phyloP scores from a whole-genome alignment of 345 rosid genomes.

The Sisymbrium altissimum region DNA sequence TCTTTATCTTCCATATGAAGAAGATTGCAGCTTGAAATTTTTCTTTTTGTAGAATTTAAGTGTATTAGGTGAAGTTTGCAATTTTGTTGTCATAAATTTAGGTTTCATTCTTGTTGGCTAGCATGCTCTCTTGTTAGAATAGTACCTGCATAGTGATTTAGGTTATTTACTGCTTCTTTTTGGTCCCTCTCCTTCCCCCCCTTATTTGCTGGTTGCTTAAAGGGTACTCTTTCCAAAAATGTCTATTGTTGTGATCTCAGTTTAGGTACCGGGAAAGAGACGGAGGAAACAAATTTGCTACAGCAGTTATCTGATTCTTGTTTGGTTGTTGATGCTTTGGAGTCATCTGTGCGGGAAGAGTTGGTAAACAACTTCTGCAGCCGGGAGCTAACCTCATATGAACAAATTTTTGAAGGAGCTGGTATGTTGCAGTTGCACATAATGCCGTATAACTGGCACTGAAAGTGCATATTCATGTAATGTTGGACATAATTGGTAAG shows the following conservation, averaged over 20 bases:
- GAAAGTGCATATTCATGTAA: not conserved
- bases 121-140: not conserved
- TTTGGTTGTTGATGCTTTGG: conserved; percentile 95
- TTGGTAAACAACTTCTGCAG: conserved; percentile 96
- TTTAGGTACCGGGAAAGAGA: conserved; percentile 97
- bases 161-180: conserved; percentile 1
- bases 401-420: conserved; percentile 99
- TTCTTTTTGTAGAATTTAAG: not conserved
- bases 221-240: not conserved
- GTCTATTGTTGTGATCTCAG: conserved; percentile 47
- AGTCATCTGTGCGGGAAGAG: conserved; percentile 98
- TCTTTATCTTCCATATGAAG: not conserved
- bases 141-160: not conserved
- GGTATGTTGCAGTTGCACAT: conserved; percentile 46
- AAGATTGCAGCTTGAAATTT: not conserved
- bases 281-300: conserved; percentile 80
- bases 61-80: not conserved
- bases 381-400: conserved; percentile 95
- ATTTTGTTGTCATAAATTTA: not conserved
- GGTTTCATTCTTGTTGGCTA: conserved; percentile 4
- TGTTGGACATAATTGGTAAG: conserved; percentile 1
- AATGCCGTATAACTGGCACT: conserved; percentile 18
- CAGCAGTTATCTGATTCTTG: conserved; percentile 95
- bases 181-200: not conserved
- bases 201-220: not conserved